Percentiles rank a stretch among this genome's conserved stretches.
phyloP scores from a whole-genome alignment of 805 yeast species.

The Yarrowia sp. region DNA sequence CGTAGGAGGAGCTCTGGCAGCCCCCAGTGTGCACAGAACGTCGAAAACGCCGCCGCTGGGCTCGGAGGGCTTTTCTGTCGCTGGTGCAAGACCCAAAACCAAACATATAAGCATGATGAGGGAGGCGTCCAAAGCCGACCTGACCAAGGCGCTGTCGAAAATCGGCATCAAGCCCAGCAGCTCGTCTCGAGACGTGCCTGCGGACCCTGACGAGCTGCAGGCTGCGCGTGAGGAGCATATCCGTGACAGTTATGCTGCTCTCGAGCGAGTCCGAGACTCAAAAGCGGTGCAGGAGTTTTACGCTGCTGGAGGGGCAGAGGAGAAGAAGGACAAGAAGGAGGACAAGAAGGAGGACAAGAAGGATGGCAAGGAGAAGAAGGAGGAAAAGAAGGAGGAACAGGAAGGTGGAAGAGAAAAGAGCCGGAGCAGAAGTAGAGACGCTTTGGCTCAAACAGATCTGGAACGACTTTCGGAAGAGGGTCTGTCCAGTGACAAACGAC shows the following conservation, averaged over 20 bases:
- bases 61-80: neutral
- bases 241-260: constrained; percentile 21
- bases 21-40: neutral
- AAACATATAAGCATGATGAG: constrained; percentile 11
- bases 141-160: constrained; percentile 15
- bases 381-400: neutral
- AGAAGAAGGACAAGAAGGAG: neutral
- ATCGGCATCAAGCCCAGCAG: constrained; percentile 19
- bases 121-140: constrained; percentile 10
- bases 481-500: neutral
- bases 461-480: neutral
- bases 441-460: neutral
- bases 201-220: neutral
- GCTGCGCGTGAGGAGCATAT: constrained; percentile 13
- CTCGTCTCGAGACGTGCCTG: neutral
- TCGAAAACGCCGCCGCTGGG: neutral
- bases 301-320: neutral
- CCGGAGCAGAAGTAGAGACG: neutral
- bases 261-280: neutral
- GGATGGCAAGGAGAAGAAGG: neutral
- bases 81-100: neutral
- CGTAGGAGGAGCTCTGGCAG: neutral
- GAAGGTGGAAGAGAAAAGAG: neutral
- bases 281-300: constrained; percentile 6
- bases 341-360: neutral